Conservation (phyloP, 805 yeast species). For the Candida verbasci region DNA sequence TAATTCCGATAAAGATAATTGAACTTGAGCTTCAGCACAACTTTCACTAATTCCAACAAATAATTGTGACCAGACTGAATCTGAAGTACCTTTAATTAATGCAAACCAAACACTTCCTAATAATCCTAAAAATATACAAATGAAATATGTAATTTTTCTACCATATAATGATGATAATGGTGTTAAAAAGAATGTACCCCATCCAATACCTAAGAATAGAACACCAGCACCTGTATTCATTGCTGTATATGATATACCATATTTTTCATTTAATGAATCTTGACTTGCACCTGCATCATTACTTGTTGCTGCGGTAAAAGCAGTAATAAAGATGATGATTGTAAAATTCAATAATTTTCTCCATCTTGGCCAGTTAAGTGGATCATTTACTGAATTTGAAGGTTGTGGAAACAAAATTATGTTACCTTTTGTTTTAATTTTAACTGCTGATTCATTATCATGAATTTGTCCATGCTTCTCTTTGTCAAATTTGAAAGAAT, state of each 20-base stretch:
- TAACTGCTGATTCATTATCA: slow-evolving; percentile 6
- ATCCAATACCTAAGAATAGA: slow-evolving; percentile 40
- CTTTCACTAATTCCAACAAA: slow-evolving; percentile 38
- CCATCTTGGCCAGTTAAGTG: slow-evolving; percentile 37
- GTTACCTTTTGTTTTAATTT: slow-evolving; percentile 19
- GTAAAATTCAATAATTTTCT: slow-evolving; percentile 37
- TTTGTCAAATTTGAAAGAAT: slow-evolving; percentile 18
- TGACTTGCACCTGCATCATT: slow-evolving; percentile 48
- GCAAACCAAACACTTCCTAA: slow-evolving; percentile 47
- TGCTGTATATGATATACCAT: slow-evolving; percentile 41
- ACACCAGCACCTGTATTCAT: slow-evolving; percentile 50
- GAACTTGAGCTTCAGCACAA: slow-evolving; percentile 43
- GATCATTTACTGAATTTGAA: slow-evolving; percentile 46
- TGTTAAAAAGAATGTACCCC: slow-evolving; percentile 40
- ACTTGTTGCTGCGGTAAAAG: slow-evolving; percentile 47
- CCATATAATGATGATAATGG: slow-evolving; percentile 45
- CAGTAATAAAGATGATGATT: slow-evolving; percentile 39
- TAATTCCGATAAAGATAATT: slow-evolving; percentile 32
- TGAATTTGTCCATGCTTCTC: slow-evolving; percentile 4
- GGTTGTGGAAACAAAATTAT: slow-evolving; percentile 46
- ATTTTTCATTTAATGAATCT: slow-evolving; percentile 38
- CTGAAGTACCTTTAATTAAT: slow-evolving; percentile 26
- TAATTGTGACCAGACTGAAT: slow-evolving; percentile 45
- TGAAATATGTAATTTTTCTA: slow-evolving; percentile 37
- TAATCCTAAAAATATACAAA: slow-evolving; percentile 37